Conservation (phyloP, 2,329 filamentous ascomycete species). For the Ramularia endophylla region DNA sequence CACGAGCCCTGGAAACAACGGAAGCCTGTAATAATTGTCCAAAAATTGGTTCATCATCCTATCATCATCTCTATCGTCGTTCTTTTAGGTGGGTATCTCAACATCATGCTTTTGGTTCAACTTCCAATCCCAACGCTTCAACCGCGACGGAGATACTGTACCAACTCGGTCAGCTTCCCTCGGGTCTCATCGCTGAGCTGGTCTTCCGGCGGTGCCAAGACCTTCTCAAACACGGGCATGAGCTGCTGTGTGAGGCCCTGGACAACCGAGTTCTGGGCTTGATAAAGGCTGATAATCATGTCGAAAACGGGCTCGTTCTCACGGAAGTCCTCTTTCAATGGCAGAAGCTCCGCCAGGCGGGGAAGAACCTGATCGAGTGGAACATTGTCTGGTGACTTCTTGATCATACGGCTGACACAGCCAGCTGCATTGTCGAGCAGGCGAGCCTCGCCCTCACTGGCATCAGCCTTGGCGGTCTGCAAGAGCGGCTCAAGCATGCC, state of each 20-base stretch:
- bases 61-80: too few species aligned
- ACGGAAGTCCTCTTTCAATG: slow-evolving; percentile 87
- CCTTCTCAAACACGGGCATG: slow-evolving; percentile 65
- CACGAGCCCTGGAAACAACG: too few species aligned
- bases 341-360: slow-evolving; percentile 69
- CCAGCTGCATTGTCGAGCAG: slow-evolving; percentile 91
- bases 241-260: slow-evolving; percentile 64
- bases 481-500: slow-evolving; percentile 81
- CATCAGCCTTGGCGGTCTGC: slow-evolving; percentile 33
- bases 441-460: slow-evolving; percentile 62
- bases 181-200: slow-evolving; percentile 70
- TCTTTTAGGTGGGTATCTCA: not conserved
- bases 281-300: slow-evolving; percentile 82
- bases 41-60: too few species aligned
- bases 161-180: slow-evolving; percentile 58
- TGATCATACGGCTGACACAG: slow-evolving; percentile 87
- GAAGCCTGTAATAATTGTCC: too few species aligned
- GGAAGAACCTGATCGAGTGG: slow-evolving; percentile 79
- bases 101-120: not conserved
- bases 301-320: slow-evolving; percentile 93
- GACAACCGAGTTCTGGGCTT: slow-evolving; percentile 62
- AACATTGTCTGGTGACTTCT: slow-evolving; percentile 75
- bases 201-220: slow-evolving; percentile 64
- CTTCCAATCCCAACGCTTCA: not conserved
- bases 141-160: slow-evolving; percentile 40